A percentile compares a stretch with the other conserved stretches of the same genome.
Conservation (phyloP, 225 moss, liverwort and hornwort genomes). For the Thuidium tamariscinum region DNA sequence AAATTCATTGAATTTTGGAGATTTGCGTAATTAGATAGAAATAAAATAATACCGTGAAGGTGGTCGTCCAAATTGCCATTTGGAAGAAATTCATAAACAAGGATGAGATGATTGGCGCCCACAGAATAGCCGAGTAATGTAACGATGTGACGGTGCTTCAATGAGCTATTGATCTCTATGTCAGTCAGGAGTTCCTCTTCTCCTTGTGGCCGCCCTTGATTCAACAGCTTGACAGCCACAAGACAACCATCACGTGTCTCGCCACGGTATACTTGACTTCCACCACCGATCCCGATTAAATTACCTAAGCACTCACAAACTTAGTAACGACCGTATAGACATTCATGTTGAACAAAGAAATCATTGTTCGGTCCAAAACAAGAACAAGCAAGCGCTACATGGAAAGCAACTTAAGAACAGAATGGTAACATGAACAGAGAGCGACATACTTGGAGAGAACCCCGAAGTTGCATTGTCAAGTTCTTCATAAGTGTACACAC, state of each 20-base stretch:
- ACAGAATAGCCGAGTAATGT: conserved; percentile 46
- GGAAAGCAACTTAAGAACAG: background rate
- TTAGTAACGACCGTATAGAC: background rate
- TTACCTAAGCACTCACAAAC: conserved; percentile 22
- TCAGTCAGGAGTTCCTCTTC: conserved; percentile 52
- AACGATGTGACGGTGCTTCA: conserved; percentile 48
- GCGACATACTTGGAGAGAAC: conserved; percentile 43
- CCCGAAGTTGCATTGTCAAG: conserved; percentile 35
- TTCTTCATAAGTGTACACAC: conserved; percentile 36
- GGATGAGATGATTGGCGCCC: conserved; percentile 32
- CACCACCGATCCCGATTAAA: conserved; percentile 52
- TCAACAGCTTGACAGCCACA: conserved; percentile 46
- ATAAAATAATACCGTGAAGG: conserved; percentile 30
- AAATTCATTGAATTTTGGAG: background rate
- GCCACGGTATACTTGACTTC: conserved; percentile 50
- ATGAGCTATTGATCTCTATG: conserved; percentile 46
- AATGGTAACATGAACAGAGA: background rate
- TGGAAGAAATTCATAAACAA: conserved; percentile 44
- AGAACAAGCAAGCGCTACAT: background rate
- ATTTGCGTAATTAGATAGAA: background rate
- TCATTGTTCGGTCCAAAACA: background rate
- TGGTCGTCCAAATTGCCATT: conserved; percentile 51
- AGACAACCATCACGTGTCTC: conserved; percentile 26
- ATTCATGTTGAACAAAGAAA: background rate
- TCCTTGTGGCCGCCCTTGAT: conserved; percentile 46